Conservation (phyloP, 2,329 filamentous ascomycete species). For the Cladosporium colombiae region DNA sequence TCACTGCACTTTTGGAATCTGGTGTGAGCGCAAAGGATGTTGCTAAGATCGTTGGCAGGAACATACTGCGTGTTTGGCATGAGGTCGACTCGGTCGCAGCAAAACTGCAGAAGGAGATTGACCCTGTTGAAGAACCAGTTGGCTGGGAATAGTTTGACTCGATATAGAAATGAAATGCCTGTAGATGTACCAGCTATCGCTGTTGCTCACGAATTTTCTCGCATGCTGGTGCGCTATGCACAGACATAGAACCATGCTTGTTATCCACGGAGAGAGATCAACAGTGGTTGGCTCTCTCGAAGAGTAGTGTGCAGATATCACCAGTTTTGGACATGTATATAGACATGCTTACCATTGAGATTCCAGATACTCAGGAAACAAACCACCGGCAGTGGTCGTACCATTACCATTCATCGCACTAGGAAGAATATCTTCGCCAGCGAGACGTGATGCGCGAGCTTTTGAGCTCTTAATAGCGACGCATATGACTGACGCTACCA, state of each 20-base stretch:
- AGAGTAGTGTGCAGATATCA: too few species aligned
- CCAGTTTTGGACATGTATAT: too few species aligned
- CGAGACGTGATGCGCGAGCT: background rate
- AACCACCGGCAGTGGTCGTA: too few species aligned
- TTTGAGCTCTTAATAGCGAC: background rate
- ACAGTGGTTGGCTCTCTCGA: too few species aligned
- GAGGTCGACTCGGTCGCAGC: constrained; percentile 73
- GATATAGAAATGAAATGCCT: background rate
- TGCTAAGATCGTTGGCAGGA: constrained; percentile 74
- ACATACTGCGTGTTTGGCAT: constrained; percentile 80
- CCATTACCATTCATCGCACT: too few species aligned
- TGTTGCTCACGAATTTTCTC: background rate
- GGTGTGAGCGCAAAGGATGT: constrained; percentile 75
- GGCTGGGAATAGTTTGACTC: background rate
- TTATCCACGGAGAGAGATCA: too few species aligned
- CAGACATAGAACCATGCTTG: too few species aligned
- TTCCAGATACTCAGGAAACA: too few species aligned
- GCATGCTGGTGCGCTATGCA: too few species aligned
- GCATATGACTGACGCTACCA: background rate
- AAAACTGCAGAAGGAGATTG: constrained; percentile 57
- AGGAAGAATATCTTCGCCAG: background rate
- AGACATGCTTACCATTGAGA: too few species aligned
- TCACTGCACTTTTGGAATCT: constrained; percentile 70
- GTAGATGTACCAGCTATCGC: background rate
- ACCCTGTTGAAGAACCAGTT: constrained; percentile 45